Base-by-base conservation (phyloP, 257 asterid genomes). In the Jacaranda mimosifolia region DNA sequence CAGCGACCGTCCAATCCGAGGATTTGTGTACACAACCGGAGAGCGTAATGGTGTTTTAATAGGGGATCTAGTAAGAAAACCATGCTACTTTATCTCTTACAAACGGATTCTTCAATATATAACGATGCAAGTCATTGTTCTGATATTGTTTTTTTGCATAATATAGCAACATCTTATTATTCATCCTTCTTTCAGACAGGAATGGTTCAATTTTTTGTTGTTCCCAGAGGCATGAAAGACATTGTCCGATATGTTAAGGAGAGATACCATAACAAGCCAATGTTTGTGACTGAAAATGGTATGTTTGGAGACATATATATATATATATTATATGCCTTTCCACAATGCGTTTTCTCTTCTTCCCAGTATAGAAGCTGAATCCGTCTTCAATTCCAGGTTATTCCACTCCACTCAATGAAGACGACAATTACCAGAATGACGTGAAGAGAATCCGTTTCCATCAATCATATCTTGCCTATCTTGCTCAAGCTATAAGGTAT, bases 281-380 rank as follows among this genome's bases (percentile, higher is more conserved):
- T 94, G 85, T 80, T 81, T 56, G 57, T 92, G 52, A 87, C 92
- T 55, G 98, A 94, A 85, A 92, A 89, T 68, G 98, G 98, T 92
- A n/a, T n/a, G n/a, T n/a, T n/a, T n/a, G n/a, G n/a, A n/a, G n/a
- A n/a, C n/a, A n/a, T n/a, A n/a, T n/a, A n/a, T n/a, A n/a, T n/a
- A n/a, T n/a, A n/a, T n/a, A n/a, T n/a, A n/a, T n/a, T n/a, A n/a
- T n/a, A n/a, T n/a, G n/a, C n/a, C n/a, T n/a, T n/a, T n/a, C n/a
- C n/a, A n/a, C n/a, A n/a, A n/a, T 21, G 2, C 46, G 14, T 42
- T 38, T 26, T 18, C 4, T 57, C 9, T 40, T 69, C 6, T 5
- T 2, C n/a, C 21, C n/a, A 52, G 4, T 60, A 59, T 45, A 63
- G 19, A 21, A 40, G 35, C 58, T 77, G 68, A 58, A 52, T 68